Evolutionary conservation across 2,329 filamentous ascomycete genomes (phyloP).

Genomic region (Paecilomyces sp.): DNA sequence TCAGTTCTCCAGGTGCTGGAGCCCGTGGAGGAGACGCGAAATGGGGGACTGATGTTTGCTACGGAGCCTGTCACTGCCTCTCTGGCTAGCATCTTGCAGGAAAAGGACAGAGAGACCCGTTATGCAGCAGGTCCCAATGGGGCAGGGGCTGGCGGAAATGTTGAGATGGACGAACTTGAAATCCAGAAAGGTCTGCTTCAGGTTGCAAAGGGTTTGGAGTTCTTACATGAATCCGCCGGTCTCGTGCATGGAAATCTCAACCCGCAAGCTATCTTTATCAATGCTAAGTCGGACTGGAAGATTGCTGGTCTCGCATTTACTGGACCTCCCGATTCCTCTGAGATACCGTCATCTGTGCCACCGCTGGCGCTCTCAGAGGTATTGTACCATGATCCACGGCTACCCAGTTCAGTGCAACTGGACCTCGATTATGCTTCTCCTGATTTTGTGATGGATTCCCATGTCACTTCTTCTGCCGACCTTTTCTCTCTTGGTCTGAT

Average conservation of each 20-base stretch:
- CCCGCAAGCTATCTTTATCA: constrained; percentile 87
- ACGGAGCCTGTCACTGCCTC: constrained; percentile 88
- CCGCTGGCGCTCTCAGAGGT: constrained; percentile 78
- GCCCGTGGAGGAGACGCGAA: constrained; percentile 88
- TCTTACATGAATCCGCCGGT: constrained; percentile 89
- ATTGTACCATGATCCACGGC: constrained; percentile 73
- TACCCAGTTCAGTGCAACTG: constrained; percentile 77
- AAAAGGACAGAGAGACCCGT: constrained; percentile 83
- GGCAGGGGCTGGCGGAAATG: constrained; percentile 63
- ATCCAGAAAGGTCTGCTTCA: constrained; percentile 95
- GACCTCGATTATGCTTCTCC: constrained; percentile 91
- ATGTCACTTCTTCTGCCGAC: constrained; percentile 75
- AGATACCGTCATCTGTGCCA: constrained; percentile 65
- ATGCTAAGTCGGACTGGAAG: constrained; percentile 98
- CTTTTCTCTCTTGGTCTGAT: constrained; percentile 90
- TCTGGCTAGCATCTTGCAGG: constrained; percentile 70
- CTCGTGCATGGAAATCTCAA: constrained; percentile 92
- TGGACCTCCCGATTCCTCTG: constrained; percentile 69
- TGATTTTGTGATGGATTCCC: constrained; percentile 88
- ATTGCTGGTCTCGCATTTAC: constrained; percentile 90
- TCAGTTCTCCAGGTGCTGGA: constrained; percentile 89
- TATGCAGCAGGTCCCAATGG: constrained; percentile 63
- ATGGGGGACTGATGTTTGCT: constrained; percentile 88
- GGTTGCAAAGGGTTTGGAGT: constrained; percentile 88
- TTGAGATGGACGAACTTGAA: constrained; percentile 94